Percentiles rank a stretch among this genome's conserved stretches.
phyloP scores from a whole-genome alignment of 768 basidiomycete genomes.

The Podaxis sp. region DNA sequence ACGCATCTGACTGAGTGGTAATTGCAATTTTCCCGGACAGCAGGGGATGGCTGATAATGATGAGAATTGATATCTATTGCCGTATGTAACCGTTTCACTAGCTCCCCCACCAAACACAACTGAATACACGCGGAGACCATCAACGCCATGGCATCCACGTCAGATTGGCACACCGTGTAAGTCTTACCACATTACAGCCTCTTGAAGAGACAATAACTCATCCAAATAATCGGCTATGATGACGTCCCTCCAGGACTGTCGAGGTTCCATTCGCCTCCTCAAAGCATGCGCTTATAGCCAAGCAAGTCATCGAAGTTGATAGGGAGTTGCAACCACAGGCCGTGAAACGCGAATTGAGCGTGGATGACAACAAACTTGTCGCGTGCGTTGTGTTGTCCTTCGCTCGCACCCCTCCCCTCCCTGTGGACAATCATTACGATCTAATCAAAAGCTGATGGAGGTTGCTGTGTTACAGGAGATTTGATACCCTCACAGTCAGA shows the following conservation, averaged over 20 bases:
- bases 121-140: not conserved
- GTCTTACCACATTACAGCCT: not conserved
- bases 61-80: not conserved
- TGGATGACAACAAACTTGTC: conserved; percentile 64
- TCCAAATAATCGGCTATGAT: not conserved
- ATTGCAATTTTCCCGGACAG: not conserved
- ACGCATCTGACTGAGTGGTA: not conserved
- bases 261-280: conserved; percentile 73
- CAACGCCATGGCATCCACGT: conserved; percentile 8
- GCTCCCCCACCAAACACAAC: not conserved
- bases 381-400: conserved; percentile 52
- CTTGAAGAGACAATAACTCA: not conserved
- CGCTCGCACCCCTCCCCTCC: not conserved
- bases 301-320: conserved; percentile 84
- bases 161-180: conserved; percentile 24
- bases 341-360: conserved; percentile 65
- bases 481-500: conserved; percentile 76
- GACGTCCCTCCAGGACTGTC: conserved; percentile 39
- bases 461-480: conserved; percentile 41
- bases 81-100: not conserved
- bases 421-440: not conserved
- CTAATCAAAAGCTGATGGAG: conserved; percentile 4
- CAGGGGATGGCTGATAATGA: no score
- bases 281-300: conserved; percentile 77
- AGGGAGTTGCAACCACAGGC: conserved; percentile 76